Conservation (phyloP, 164 flowering plant species). For the Stephania cephalantha region DNA sequence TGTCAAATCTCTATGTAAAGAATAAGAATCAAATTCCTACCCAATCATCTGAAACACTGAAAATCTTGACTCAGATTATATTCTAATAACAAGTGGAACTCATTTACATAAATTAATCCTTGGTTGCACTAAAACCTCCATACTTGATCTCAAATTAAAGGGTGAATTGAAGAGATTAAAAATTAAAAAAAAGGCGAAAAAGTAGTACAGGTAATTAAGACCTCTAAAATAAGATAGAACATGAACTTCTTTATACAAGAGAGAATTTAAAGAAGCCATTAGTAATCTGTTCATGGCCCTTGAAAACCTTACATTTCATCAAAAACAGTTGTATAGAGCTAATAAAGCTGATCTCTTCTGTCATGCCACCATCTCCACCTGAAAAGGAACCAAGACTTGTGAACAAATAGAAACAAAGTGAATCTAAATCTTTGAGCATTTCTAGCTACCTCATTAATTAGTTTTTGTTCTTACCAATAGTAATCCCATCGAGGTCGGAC, state of each 20-base stretch:
- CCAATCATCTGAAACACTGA: not conserved
- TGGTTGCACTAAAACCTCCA: not conserved
- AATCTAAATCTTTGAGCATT: not conserved
- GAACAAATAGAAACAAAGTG: not conserved
- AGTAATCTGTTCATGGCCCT: not conserved
- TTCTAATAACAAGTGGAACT: not conserved
- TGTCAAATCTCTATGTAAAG: not conserved
- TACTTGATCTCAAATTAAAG: not conserved
- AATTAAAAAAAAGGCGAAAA: not conserved
- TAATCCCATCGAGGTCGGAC: slow-evolving; percentile 90
- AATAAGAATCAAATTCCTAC: slow-evolving; percentile 1
- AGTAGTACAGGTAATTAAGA: not conserved
- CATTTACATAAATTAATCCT: not conserved
- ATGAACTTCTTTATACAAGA: not conserved
- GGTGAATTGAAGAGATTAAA: not conserved
- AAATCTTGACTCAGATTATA: not conserved
- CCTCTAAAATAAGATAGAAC: not conserved
- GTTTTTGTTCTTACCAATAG: slow-evolving; percentile 45
- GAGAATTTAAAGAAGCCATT: not conserved
- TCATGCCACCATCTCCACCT: slow-evolving; percentile 91
- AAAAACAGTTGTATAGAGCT: slow-evolving; percentile 6
- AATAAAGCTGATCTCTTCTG: slow-evolving; percentile 55
- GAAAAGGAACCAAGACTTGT: slow-evolving; percentile 10
- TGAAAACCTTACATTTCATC: not conserved
- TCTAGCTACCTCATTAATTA: not conserved